Evolutionary conservation across 768 basidiomycete species (phyloP).

Genomic region (Hypholoma sublateritium): DNA sequence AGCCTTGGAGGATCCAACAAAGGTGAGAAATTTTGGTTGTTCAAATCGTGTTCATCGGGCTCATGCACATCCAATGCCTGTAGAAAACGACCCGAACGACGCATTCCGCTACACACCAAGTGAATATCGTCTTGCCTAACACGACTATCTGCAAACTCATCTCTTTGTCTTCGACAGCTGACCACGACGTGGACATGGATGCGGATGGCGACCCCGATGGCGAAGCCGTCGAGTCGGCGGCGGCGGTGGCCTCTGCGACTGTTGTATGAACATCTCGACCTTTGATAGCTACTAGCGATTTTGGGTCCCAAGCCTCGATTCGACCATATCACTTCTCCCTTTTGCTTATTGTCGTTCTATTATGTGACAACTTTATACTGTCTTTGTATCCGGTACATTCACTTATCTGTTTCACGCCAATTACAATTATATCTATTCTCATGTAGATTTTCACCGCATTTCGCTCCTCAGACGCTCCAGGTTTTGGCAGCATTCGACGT

Average conservation of each 20-base stretch:
- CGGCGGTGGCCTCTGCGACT: not conserved
- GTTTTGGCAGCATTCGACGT: no score
- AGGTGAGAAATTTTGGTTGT: slow-evolving; percentile 8
- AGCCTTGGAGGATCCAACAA: slow-evolving; percentile 18
- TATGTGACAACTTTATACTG: no score
- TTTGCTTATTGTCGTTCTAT: no score
- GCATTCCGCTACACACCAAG: not conserved
- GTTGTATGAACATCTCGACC: not conserved
- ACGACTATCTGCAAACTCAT: not conserved
- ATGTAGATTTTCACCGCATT: no score
- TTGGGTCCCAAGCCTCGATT: not conserved
- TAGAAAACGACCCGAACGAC: slow-evolving; percentile 18
- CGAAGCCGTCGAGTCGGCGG: slow-evolving; percentile 1
- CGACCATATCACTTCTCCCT: not conserved
- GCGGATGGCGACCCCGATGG: slow-evolving; percentile 19
- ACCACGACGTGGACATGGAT: slow-evolving; percentile 14
- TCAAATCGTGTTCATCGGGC: not conserved
- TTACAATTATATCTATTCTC: no score
- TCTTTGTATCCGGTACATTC: no score
- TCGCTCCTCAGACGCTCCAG: no score
- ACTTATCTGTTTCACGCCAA: no score
- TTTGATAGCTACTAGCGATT: no score
- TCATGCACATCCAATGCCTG: not conserved
- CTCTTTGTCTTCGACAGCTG: not conserved
- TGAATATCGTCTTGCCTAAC: not conserved